phyloP scores from a whole-genome alignment of 1,284 basidiomycete genomes.

The Sporisorium iseilematis-ciliati region DNA sequence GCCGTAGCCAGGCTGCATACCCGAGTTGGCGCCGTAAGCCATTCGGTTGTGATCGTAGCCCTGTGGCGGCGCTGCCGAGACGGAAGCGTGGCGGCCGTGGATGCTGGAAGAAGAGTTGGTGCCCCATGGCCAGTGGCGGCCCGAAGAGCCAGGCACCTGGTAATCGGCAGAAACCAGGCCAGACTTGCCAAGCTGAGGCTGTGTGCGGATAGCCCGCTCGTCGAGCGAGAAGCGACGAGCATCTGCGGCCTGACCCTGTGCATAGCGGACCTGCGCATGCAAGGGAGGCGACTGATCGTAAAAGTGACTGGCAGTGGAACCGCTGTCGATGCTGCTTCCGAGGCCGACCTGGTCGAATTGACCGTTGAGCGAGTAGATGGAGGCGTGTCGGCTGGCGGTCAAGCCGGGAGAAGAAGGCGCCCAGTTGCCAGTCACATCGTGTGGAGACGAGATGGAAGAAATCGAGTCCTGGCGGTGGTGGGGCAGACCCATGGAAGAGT shows the following conservation, averaged over 20 bases:
- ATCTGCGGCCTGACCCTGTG: constrained; percentile 44
- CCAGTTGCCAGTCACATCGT: constrained; percentile 49
- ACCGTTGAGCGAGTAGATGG: constrained; percentile 52
- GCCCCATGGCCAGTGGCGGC: constrained; percentile 57
- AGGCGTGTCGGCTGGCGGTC: constrained; percentile 48
- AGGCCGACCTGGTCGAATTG: constrained; percentile 55
- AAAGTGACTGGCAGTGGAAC: constrained; percentile 45
- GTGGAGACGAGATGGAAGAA: constrained; percentile 50
- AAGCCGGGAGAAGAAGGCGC: constrained; percentile 49
- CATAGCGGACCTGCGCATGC: constrained; percentile 50
- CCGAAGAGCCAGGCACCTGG: constrained; percentile 39
- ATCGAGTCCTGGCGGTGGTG: constrained; percentile 51
- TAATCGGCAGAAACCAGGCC: constrained; percentile 48
- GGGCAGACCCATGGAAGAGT: constrained; percentile 38
- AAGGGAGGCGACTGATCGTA: constrained; percentile 52
- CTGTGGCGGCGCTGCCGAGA: constrained; percentile 46
- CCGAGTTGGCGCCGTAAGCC: constrained; percentile 45
- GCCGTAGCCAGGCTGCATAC: constrained; percentile 34
- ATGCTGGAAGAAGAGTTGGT: constrained; percentile 25
- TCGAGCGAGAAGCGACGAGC: constrained; percentile 54
- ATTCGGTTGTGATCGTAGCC: constrained; percentile 48
- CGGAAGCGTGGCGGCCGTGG: constrained; percentile 51
- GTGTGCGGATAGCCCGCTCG: constrained; percentile 46
- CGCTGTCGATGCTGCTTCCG: constrained; percentile 44
- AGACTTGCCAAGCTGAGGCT: constrained; percentile 48